These are phyloP conservation scores for Macadamia tetraphylla DNA, from an alignment of 164 flowering plant species.

Conservation along the genomic window DNA sequence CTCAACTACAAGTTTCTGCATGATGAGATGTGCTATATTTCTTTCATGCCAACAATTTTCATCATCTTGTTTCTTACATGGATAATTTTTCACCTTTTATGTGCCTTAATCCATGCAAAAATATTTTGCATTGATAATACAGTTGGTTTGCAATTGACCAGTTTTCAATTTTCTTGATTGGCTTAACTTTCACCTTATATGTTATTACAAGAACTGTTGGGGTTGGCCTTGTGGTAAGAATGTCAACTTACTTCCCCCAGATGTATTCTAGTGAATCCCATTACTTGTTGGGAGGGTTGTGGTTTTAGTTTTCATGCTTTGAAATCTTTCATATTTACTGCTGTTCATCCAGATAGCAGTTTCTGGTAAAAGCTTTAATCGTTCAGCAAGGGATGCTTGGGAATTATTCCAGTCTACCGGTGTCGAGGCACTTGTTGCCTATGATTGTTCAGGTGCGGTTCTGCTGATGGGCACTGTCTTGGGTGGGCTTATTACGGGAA, in stretches of 20 bases:
- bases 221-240: neutral
- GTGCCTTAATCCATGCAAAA: neutral
- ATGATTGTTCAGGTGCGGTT: conserved; percentile 99
- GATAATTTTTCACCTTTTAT: no score
- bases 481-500: conserved; percentile 91
- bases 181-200: neutral
- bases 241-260: neutral
- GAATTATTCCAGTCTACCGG: conserved; percentile 98
- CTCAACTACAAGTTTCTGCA: no score
- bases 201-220: neutral
- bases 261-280: neutral
- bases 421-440: conserved; percentile 96
- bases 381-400: conserved; percentile 99
- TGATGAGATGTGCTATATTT: no score
- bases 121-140: neutral
- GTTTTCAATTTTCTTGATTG: no score
- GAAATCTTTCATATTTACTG: neutral
- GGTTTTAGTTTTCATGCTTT: neutral
- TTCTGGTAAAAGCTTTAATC: conserved; percentile 89
- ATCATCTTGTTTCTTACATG: no score
- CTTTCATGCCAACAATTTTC: no score
- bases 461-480: conserved; percentile 84
- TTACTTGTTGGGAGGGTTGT: neutral
- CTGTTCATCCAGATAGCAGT: conserved; percentile 74
- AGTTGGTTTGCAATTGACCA: no score